A percentile compares a stretch with the other conserved stretches of the same genome.
Conservation (phyloP, 1,139 yeast genomes). For the Insectozyma bohioensis region DNA sequence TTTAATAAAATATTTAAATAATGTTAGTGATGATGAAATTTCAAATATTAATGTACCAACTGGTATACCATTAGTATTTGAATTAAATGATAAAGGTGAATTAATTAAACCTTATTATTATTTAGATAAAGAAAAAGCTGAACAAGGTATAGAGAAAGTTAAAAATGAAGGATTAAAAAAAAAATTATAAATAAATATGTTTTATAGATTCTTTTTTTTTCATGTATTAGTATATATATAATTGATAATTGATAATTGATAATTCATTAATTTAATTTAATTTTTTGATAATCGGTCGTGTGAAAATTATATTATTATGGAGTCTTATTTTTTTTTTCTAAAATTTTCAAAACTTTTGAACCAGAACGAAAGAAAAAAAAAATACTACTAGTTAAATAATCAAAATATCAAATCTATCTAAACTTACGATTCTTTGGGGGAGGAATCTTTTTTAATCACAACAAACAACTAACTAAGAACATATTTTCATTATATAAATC, state of each 20-base stretch:
- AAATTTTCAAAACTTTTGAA: no score
- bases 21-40: slow-evolving; percentile 61
- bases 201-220: neutral
- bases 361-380: no score
- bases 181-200: slow-evolving; percentile 1
- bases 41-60: slow-evolving; percentile 72
- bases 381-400: no score
- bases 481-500: no score
- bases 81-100: slow-evolving; percentile 45
- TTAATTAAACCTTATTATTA: slow-evolving; percentile 51
- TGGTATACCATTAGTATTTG: slow-evolving; percentile 69
- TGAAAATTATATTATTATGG: no score
- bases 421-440: no score
- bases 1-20: slow-evolving; percentile 56
- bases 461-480: no score
- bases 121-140: slow-evolving; percentile 70
- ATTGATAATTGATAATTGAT: no score
- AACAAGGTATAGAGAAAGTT: slow-evolving; percentile 62
- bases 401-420: no score
- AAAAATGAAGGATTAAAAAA: slow-evolving; percentile 51
- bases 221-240: no score
- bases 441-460: no score
- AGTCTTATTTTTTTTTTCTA: slow-evolving; percentile 1
- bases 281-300: slow-evolving; percentile 2
- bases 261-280: neutral